phyloP scores from a whole-genome alignment of 1,284 basidiomycete genomes.

The Ustilago lituana region DNA sequence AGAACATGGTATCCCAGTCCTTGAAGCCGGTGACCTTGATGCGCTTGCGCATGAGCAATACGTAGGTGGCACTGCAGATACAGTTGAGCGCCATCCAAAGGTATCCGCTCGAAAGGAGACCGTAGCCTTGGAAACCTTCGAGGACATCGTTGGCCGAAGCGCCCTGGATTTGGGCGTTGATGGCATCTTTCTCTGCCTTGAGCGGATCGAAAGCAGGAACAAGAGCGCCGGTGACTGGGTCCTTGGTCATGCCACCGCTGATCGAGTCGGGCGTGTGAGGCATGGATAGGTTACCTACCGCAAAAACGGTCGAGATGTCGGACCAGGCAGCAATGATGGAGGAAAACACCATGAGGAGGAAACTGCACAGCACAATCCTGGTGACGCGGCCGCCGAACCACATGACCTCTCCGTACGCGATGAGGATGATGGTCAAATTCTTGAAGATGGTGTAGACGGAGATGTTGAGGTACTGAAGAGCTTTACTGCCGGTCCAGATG shows the following conservation, averaged over 20 bases:
- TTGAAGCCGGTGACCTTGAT: constrained; percentile 99
- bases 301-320: constrained; percentile 76
- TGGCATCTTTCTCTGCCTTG: constrained; percentile 39
- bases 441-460: constrained; percentile 86
- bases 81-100: constrained; percentile 98
- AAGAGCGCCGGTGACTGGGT: constrained; percentile 34
- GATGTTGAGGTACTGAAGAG: constrained; percentile 72
- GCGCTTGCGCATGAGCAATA: constrained; percentile 92
- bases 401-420: constrained; percentile 96
- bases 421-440: constrained; percentile 97
- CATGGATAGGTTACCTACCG: constrained; percentile 53
- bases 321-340: constrained; percentile 95
- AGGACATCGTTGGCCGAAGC: constrained; percentile 44
- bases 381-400: constrained; percentile 96
- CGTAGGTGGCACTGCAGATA: constrained; percentile 88
- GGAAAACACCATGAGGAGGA: constrained; percentile 94
- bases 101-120: constrained; percentile 74
- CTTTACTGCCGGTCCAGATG: constrained; percentile 98
- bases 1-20: constrained; percentile 99
- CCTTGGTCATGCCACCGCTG: constrained; percentile 28
- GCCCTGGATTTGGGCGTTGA: constrained; percentile 33
- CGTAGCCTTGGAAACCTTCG: constrained; percentile 48
- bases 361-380: constrained; percentile 85
- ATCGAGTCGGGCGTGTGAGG: constrained; percentile 60
- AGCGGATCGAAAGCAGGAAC: constrained; percentile 44